Evolutionary conservation across 768 basidiomycete species (phyloP).

Genomic region (Mycena capillaripes): DNA sequence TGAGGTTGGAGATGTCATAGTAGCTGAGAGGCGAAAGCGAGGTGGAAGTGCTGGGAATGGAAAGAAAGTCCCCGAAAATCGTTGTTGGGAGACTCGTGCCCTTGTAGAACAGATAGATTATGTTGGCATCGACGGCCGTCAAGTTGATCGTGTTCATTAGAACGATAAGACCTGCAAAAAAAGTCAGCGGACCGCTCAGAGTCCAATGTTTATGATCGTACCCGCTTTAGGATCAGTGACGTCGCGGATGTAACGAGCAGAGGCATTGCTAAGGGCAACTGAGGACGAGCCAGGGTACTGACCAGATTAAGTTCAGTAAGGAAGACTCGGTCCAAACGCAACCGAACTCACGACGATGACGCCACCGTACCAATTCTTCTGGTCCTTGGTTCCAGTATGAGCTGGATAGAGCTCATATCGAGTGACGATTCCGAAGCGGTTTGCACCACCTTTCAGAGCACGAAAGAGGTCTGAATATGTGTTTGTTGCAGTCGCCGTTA

Average conservation of each 20-base stretch:
- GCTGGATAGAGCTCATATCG: conserved; percentile 55
- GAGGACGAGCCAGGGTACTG: conserved; percentile 46
- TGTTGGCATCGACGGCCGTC: conserved; percentile 40
- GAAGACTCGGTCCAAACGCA: not conserved
- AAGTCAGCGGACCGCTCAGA: conserved; percentile 34
- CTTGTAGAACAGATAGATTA: conserved; percentile 52
- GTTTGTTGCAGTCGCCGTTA: conserved; percentile 57
- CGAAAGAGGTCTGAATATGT: conserved; percentile 57
- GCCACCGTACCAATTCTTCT: conserved; percentile 57
- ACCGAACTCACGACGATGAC: conserved; percentile 47
- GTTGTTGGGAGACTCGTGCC: conserved; percentile 48
- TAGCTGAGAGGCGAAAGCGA: conserved; percentile 51
- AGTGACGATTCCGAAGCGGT: conserved; percentile 61
- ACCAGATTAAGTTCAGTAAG: too few relatives aligned
- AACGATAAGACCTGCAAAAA: conserved; percentile 31
- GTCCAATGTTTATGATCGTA: conserved; percentile 28
- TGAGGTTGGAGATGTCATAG: conserved; percentile 47
- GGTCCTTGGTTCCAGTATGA: conserved; percentile 52
- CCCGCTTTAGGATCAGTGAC: conserved; percentile 54
- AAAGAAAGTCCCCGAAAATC: conserved; percentile 55
- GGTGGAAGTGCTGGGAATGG: conserved; percentile 46
- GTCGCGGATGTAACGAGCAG: conserved; percentile 51
- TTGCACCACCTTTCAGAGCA: conserved; percentile 59
- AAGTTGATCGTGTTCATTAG: conserved; percentile 41
- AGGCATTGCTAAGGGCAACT: conserved; percentile 50